Evolutionary conservation across 2,329 filamentous ascomycete genomes (phyloP).

Genomic region (Periconia sp.): DNA sequence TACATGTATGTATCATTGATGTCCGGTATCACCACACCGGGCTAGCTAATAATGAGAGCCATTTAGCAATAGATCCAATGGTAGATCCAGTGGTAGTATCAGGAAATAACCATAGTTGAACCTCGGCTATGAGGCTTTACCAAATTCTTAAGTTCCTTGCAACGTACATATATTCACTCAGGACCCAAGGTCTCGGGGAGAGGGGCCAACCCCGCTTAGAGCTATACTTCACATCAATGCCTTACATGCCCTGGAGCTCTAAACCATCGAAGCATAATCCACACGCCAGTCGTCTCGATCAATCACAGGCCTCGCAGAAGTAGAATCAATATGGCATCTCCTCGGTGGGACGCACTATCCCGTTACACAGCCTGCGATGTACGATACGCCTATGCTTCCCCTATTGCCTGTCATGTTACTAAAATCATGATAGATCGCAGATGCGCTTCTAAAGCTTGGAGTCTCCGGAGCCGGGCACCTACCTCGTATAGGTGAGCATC

Average conservation of each 20-base stretch:
- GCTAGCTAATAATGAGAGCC: no score
- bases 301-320: constrained; percentile 1
- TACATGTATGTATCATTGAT: no score
- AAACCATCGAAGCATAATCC: background rate
- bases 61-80: no score
- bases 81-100: no score
- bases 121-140: no score
- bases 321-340: constrained; percentile 21
- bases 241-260: background rate
- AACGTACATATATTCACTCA: no score
- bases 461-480: constrained; percentile 68
- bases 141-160: no score
- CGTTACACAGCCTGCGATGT: constrained; percentile 40
- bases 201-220: constrained; percentile 15
- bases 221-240: background rate
- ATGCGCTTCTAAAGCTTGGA: constrained; percentile 71
- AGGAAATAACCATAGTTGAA: no score
- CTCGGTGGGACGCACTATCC: constrained; percentile 33
- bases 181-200: constrained; percentile 14
- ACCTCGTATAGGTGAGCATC: constrained; percentile 58
- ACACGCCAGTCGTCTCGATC: background rate
- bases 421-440: constrained; percentile 51
- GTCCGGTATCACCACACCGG: no score
- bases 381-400: constrained; percentile 3
- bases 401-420: constrained; percentile 13